Evolutionary conservation across 1,284 basidiomycete genomes (phyloP), one percentile per base, ranked within the genome.

Genomic region (Moniliophthora roreri): DNA sequence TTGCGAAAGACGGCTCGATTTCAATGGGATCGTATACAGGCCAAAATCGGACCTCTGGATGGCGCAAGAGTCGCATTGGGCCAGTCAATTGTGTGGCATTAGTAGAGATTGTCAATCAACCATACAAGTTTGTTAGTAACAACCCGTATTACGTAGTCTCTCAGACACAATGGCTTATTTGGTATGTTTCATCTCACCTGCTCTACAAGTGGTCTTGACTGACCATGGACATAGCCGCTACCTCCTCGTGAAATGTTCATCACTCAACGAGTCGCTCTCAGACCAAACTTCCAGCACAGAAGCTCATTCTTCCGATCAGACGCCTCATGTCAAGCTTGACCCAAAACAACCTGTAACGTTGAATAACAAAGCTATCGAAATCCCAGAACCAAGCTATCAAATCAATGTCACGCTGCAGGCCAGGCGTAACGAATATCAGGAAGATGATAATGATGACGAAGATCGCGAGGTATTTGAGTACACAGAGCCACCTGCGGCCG

Each of bases 121-220:
- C 80, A 0, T 18, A 54, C 0, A 57, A 77, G 49, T 87, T 85
- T 54, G 76, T 78, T 8, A 75, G 72, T 53, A 60, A 58, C 0
- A 67, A 70, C 44, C 81, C 82, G 1, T 77, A 74, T 62, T 82
- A 80, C 52, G 84, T 86, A 1, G 75, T 87, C 32, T 65, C 74
- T 21, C 68, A 84, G 52, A 84, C 82, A 0, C 73, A 81, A 35
- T 85, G 84, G 82, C 82, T 85, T 52, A 72, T 85, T 60, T 85
- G 83, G 83, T 83, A 59, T 39, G 79, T 63, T 48, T 48, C 3
- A 18, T 35, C 35, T 16, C 45, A 50, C 41, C 48, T 35, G 18
- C 46, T 42, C 28, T 36, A 9, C 9, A 7, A 4, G 6, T 44
- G 47, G 3, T 37, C 9, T 5, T 34, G 11, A 42, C 44, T 51